Conservation (phyloP, 208 protist species). For the Wallacemonas sp. region DNA sequence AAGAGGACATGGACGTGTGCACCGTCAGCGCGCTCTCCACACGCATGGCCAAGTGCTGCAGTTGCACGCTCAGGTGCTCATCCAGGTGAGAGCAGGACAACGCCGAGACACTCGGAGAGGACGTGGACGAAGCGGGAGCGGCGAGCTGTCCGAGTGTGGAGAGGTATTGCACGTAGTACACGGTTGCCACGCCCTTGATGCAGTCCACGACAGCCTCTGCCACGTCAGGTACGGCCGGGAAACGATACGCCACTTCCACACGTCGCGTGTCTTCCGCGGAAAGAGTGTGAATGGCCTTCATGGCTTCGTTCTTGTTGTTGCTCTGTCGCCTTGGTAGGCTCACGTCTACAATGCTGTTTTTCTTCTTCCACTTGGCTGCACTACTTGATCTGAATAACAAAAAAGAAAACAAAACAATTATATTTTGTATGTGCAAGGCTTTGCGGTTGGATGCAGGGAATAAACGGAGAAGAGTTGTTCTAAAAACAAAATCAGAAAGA, state of each 20-base stretch:
- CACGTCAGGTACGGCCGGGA: constrained; percentile 45
- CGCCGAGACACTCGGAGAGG: not conserved
- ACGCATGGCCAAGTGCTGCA: not conserved
- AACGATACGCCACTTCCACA: constrained; percentile 37
- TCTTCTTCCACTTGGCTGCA: not conserved
- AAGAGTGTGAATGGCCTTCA: constrained; percentile 27
- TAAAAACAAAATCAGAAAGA: too few species aligned
- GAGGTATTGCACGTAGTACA: not conserved
- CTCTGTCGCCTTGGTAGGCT: too few species aligned
- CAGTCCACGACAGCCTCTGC: constrained; percentile 15
- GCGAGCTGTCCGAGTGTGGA: not conserved
- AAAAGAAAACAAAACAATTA: too few species aligned
- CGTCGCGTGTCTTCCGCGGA: constrained; percentile 18
- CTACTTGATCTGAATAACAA: too few species aligned
- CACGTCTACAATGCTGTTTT: too few species aligned
- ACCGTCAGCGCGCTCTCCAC: not conserved
- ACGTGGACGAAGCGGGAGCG: too few species aligned
- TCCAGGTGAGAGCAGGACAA: not conserved
- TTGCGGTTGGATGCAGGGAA: too few species aligned
- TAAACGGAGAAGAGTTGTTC: too few species aligned
- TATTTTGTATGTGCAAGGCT: too few species aligned
- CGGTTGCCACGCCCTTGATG: not conserved
- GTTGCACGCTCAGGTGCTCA: not conserved
- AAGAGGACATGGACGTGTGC: not conserved
- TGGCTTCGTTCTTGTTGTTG: not conserved